Conservation (phyloP, 2,329 filamentous ascomycete genomes). For the Fonsecaea erecta region DNA sequence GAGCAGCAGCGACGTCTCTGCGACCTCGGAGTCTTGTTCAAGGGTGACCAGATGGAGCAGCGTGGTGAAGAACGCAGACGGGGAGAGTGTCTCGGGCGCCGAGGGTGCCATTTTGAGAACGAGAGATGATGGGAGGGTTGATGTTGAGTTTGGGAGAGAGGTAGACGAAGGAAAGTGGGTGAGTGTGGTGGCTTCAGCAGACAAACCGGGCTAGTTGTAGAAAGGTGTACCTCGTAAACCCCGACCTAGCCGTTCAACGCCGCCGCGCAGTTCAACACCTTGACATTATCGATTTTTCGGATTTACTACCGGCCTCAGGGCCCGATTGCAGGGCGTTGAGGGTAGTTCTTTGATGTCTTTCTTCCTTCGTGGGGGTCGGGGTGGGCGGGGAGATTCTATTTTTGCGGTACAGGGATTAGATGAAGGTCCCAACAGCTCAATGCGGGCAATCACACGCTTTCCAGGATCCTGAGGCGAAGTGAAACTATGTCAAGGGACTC, state of each 20-base stretch:
- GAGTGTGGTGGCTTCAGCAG: not conserved
- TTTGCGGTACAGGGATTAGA: not conserved
- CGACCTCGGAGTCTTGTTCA: conserved; percentile 52
- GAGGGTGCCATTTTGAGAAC: not conserved
- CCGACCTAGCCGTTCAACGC: not conserved
- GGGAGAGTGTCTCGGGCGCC: conserved; percentile 37
- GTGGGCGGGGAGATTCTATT: not conserved
- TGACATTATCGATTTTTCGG: not conserved
- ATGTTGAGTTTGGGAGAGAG: no score
- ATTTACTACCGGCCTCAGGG: not conserved
- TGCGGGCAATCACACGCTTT: not conserved
- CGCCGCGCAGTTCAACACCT: not conserved
- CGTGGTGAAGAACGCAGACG: conserved; percentile 49
- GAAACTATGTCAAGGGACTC: not conserved
- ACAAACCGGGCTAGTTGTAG: not conserved
- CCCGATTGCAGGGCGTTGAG: not conserved
- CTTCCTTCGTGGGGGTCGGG: not conserved
- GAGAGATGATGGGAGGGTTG: no score
- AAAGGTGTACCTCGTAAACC: not conserved
- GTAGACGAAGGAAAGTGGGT: not conserved
- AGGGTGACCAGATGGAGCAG: conserved; percentile 49
- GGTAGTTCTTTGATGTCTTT: not conserved
- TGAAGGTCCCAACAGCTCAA: not conserved
- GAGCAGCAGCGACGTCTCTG: conserved; percentile 49
- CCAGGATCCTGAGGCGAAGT: not conserved